phyloP scores from a whole-genome alignment of 306 rosid species.

The Corylus americana region DNA sequence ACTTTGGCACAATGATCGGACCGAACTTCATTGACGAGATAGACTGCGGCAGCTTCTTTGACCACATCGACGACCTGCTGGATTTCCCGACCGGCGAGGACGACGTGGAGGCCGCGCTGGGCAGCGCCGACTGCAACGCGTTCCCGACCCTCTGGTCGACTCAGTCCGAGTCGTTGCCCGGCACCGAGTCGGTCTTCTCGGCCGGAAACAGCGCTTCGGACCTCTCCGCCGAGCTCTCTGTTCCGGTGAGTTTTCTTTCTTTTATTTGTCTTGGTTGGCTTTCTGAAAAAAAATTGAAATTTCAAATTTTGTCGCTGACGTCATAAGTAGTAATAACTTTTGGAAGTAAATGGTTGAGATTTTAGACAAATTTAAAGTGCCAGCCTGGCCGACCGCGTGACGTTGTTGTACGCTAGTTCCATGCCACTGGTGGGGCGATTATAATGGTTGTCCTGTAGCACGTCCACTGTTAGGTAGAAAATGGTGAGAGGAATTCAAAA shows the following conservation, averaged over 20 bases:
- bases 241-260: slow-evolving; percentile 63
- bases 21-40: slow-evolving; percentile 71
- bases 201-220: slow-evolving; percentile 59
- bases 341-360: not conserved
- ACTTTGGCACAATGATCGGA: slow-evolving; percentile 59
- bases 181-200: slow-evolving; percentile 64
- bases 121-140: slow-evolving; percentile 38
- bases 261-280: too few relatives aligned
- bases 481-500: not conserved
- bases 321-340: slow-evolving; percentile 11
- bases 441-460: not conserved
- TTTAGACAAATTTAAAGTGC: not conserved
- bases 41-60: slow-evolving; percentile 92
- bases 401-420: not conserved
- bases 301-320: not conserved
- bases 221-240: slow-evolving; percentile 88
- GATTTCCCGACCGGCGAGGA: slow-evolving; percentile 71
- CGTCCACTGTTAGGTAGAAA: too few relatives aligned
- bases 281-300: not conserved
- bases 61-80: slow-evolving; percentile 89
- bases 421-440: slow-evolving; percentile 2
- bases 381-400: slow-evolving; percentile 28
- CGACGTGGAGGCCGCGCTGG: slow-evolving; percentile 46
- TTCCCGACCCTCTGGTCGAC: slow-evolving; percentile 60
- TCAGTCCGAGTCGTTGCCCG: slow-evolving; percentile 49